These are phyloP conservation scores for Oenanthe javanica DNA, from an alignment of 140 eudicot species.

Conservation along the genomic window DNA sequence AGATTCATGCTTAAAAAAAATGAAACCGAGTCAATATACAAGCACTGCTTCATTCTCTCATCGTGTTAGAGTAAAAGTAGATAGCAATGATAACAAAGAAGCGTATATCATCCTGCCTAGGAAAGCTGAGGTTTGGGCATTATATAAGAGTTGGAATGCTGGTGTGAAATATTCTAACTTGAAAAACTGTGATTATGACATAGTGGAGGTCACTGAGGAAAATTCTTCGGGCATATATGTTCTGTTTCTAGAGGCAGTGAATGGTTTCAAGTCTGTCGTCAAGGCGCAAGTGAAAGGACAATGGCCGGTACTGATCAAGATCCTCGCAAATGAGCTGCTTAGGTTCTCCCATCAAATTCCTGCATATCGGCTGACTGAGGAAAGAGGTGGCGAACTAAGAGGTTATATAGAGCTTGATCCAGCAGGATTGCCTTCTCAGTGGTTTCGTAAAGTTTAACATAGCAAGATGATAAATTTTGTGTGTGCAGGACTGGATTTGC, in stretches of 20 bases:
- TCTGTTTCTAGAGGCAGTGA: too few relatives aligned
- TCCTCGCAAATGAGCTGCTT: conserved; percentile 11
- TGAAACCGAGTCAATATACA: neutral
- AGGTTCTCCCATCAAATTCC: conserved; percentile 25
- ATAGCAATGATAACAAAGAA: conserved; percentile 1
- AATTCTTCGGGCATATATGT: too few relatives aligned
- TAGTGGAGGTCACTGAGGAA: conserved; percentile 23
- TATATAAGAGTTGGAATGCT: conserved; percentile 21
- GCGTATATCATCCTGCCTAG: conserved; percentile 20
- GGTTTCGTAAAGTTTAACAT: too few relatives aligned
- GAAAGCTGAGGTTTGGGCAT: conserved; percentile 27
- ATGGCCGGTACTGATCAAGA: neutral
- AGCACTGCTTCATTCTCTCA: conserved; percentile 24
- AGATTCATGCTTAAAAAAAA: conserved; percentile 12
- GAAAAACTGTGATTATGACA: conserved; percentile 22
- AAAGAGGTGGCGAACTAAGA: conserved; percentile 15
- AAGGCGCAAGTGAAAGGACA: conserved; percentile 13
- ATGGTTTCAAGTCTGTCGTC: too few relatives aligned
- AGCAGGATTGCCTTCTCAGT: too few relatives aligned
- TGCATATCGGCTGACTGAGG: conserved; percentile 17
- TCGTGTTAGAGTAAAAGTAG: conserved; percentile 16
- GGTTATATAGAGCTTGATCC: conserved; percentile 38
- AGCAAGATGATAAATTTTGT: conserved; percentile 1
- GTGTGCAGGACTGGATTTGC: too few relatives aligned
- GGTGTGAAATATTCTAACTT: conserved; percentile 17